Evolutionary conservation across 495 filamentous ascomycete species (phyloP).

Genomic region (Talaromyces ruber): DNA sequence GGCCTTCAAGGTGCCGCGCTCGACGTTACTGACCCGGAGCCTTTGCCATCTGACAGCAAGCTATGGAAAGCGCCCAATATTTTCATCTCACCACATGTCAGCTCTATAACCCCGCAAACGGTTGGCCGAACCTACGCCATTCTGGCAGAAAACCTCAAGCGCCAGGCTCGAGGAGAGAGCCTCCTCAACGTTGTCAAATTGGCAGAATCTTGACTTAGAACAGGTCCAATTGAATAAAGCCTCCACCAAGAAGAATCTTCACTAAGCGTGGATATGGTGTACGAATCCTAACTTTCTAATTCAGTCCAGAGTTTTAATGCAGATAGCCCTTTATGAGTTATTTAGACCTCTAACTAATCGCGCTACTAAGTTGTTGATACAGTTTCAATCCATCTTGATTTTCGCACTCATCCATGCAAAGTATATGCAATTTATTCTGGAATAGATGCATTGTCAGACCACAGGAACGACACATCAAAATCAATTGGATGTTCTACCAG

Average conservation of each 20-base stretch:
- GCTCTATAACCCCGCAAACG: conserved; percentile 46
- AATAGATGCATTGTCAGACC: neutral
- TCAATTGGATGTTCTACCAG: neutral
- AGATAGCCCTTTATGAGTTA: neutral
- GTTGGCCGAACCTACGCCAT: conserved; percentile 42
- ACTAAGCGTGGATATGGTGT: neutral
- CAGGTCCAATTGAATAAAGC: too few relatives aligned
- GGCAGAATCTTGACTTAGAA: neutral
- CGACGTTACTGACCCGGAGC: conserved; percentile 84
- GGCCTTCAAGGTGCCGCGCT: conserved; percentile 64
- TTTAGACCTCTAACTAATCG: too few relatives aligned
- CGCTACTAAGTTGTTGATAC: neutral
- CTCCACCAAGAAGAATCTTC: neutral
- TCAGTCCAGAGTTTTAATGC: neutral
- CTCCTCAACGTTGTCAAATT: conserved; percentile 7
- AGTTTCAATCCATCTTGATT: neutral
- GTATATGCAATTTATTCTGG: neutral
- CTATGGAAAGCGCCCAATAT: conserved; percentile 57
- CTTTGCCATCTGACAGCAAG: conserved; percentile 51
- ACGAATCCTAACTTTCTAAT: neutral
- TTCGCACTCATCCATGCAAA: neutral
- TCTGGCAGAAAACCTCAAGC: conserved; percentile 46
- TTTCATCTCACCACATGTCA: conserved; percentile 63
- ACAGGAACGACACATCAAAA: neutral
- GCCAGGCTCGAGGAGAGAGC: neutral